Evolutionary conservation across 129 eudicot genomes (phyloP), one percentile per base, ranked within the genome.

Genomic region (Flaveria linearis): DNA sequence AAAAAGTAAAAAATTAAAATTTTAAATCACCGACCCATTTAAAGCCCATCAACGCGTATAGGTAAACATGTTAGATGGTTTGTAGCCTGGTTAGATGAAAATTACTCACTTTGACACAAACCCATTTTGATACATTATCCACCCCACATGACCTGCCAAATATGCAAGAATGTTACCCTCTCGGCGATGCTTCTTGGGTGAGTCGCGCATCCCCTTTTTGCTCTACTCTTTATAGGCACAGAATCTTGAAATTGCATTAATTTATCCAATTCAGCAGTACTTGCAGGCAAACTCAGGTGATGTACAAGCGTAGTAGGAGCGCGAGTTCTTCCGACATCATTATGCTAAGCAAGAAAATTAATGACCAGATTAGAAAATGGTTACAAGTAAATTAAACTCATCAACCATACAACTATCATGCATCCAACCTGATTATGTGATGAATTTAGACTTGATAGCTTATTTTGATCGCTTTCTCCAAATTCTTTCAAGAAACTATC

Each of bases 161-260:
- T 82, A 61, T 67, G 50, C 16, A 53, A 51, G 33, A 71, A 51
- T 58, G 14, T 33, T 86, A 94, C 97, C 91, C 99, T 87, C 82
- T 94, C 99, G 3, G 97, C 99, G 52, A 95, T 91, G 82, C 99
- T 95, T 28, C 97, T 85, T 9, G 97, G 99, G 76, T 95, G 99
- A 82, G 98, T 94, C 30, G 98, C 98, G 74, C 86, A 90, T 47
- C 98, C 98, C 82, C 98, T 79, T 79, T 91, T 95, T 7, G 99
- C 99, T 78, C 97, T 77, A 43, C 88, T 71, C 58, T 71, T 87
- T 67, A 88, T 83, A 9, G 95, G 94, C 39, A 86, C 96, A 5
- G 94, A 71, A 76, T 91, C 97, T 79, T 86, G 92, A 76, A 82
- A 77, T 9, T 84, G 84, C 65, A 86, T 9, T 12, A 86, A 43